A percentile compares a stretch with the other conserved stretches of the same genome.
These are phyloP conservation scores for Tuber melanosporum DNA, from an alignment of 495 filamentous ascomycete species.

Conservation along the genomic window DNA sequence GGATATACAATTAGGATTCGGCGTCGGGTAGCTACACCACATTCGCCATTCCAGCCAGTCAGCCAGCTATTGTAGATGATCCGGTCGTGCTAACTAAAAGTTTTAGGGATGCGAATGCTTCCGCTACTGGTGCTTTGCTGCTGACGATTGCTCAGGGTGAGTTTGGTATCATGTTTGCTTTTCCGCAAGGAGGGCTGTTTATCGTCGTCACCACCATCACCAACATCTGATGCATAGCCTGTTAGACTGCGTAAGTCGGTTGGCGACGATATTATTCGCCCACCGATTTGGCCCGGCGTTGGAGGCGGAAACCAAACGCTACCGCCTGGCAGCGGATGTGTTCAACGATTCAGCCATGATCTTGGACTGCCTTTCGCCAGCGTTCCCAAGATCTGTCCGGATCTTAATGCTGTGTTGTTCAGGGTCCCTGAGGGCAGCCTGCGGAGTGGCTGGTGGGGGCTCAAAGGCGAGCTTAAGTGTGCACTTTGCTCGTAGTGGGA, in stretches of 20 bases:
- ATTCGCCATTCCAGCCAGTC: constrained; percentile 12
- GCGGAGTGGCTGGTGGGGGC: constrained; percentile 81
- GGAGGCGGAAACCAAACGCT: constrained; percentile 90
- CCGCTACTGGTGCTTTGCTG: constrained; percentile 79
- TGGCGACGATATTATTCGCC: constrained; percentile 89
- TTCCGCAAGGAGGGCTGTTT: background rate
- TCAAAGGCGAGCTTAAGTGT: constrained; percentile 86
- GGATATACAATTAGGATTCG: constrained; percentile 55
- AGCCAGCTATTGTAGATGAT: constrained; percentile 7
- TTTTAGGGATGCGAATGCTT: constrained; percentile 64
- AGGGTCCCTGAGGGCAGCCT: constrained; percentile 72
- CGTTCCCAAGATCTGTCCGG: constrained; percentile 60
- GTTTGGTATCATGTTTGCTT: constrained; percentile 5
- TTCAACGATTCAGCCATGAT: constrained; percentile 91
- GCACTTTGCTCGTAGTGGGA: constrained; percentile 84
- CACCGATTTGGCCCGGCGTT: constrained; percentile 78
- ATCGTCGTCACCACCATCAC: background rate
- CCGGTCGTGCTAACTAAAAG: constrained; percentile 16
- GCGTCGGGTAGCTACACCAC: constrained; percentile 54
- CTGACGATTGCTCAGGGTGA: constrained; percentile 80
- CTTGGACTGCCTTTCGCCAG: constrained; percentile 78
- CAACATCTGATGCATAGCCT: background rate
- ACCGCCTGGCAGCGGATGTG: constrained; percentile 80
- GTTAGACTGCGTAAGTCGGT: constrained; percentile 55
- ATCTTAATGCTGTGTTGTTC: constrained; percentile 66